These are phyloP conservation scores for Ramichloridium luteum DNA, from an alignment of 2,329 filamentous ascomycete species.

Conservation along the genomic window DNA sequence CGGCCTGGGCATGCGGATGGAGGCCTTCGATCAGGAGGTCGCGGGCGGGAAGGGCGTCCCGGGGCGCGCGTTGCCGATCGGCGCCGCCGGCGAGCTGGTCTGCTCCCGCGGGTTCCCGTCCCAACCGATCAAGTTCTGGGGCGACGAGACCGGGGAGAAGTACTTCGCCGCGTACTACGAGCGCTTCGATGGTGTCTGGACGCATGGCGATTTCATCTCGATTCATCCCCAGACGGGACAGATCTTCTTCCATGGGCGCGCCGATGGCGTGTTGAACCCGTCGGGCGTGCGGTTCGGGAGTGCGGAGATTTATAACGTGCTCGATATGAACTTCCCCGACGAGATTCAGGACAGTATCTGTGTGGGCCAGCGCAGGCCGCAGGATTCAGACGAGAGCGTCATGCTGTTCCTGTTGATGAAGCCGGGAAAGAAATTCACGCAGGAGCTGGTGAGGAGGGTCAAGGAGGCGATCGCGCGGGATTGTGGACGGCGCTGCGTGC, in stretches of 20 bases:
- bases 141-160: constrained; percentile 28
- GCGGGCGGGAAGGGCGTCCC: constrained; percentile 32
- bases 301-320: constrained; percentile 65
- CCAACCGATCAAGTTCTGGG: constrained; percentile 47
- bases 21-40: constrained; percentile 47
- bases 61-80: constrained; percentile 44
- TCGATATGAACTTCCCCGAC: constrained; percentile 53
- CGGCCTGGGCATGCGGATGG: constrained; percentile 41
- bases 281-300: constrained; percentile 68
- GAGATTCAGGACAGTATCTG: constrained; percentile 61
- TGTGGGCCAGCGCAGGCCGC: constrained; percentile 59
- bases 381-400: constrained; percentile 46
- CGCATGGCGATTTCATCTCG: constrained; percentile 68
- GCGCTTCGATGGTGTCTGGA: constrained; percentile 53
- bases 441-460: constrained; percentile 44
- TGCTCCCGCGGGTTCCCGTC: constrained; percentile 60
- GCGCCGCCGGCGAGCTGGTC: constrained; percentile 64
- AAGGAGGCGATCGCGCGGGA: constrained; percentile 54
- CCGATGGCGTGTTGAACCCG: constrained; percentile 69
- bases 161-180: constrained; percentile 37
- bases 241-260: constrained; percentile 55
- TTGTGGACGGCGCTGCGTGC: constrained; percentile 62
- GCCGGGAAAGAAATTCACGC: constrained; percentile 44
- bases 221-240: constrained; percentile 56
- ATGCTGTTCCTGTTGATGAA: constrained; percentile 50